Percentiles rank a stretch among this genome's conserved stretches.
phyloP scores from a whole-genome alignment of 345 rosid species.

The Salix caprea region DNA sequence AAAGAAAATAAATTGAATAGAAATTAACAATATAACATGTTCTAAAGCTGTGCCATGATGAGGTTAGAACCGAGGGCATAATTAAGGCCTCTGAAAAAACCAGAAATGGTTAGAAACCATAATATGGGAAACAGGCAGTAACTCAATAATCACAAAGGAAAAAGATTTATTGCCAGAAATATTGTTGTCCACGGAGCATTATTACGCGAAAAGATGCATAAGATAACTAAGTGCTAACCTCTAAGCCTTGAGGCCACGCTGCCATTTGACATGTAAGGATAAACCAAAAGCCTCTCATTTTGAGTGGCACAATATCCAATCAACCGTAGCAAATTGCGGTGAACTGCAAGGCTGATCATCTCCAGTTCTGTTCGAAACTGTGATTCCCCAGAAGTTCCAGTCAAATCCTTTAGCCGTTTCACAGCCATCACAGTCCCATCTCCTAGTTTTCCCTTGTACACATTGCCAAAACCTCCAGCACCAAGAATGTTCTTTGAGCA shows the following conservation, averaged over 20 bases:
- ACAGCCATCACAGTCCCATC: slow-evolving; percentile 75
- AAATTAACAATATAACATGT: not conserved
- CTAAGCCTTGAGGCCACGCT: slow-evolving; percentile 91
- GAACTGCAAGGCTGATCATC: slow-evolving; percentile 97
- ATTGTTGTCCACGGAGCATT: not conserved
- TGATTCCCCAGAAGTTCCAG: slow-evolving; percentile 70
- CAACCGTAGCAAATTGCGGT: slow-evolving; percentile 70
- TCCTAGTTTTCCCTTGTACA: slow-evolving; percentile 79
- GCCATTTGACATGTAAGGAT: slow-evolving; percentile 93
- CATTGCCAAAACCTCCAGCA: slow-evolving; percentile 91
- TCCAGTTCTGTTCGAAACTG: slow-evolving; percentile 90
- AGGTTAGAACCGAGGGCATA: not conserved
- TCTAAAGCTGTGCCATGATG: not conserved
- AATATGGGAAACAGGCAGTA: not conserved
- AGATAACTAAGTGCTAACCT: slow-evolving; percentile 44
- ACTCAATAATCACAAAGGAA: not conserved
- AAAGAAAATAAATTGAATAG: not conserved
- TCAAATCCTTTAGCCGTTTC: slow-evolving; percentile 72
- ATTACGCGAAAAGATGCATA: not conserved
- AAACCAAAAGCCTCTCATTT: slow-evolving; percentile 78
- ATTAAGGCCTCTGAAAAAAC: not conserved
- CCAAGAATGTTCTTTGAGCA: slow-evolving; percentile 80
- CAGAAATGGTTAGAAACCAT: not conserved
- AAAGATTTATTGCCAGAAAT: not conserved
- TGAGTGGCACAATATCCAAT: slow-evolving; percentile 77